phyloP scores from a whole-genome alignment of 805 yeast species.

The Jamesozyma gamospora region DNA sequence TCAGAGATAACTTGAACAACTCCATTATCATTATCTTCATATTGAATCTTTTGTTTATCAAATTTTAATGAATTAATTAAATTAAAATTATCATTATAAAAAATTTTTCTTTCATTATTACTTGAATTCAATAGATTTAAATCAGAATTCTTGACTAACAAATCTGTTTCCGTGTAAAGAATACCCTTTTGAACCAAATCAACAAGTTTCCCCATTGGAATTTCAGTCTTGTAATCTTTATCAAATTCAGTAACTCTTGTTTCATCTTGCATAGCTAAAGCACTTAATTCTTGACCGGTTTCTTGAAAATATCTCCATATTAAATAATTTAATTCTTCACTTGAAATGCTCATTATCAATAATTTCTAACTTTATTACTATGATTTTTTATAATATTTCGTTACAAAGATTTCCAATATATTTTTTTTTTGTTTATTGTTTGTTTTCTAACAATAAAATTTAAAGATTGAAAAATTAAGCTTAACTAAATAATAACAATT shows the following conservation, averaged over 20 bases:
- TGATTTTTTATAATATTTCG: no score
- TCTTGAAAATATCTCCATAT: constrained; percentile 92
- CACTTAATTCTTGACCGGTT: constrained; percentile 62
- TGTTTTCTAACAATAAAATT: no score
- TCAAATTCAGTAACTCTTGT: constrained; percentile 53
- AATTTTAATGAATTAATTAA: constrained; percentile 46
- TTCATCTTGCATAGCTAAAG: constrained; percentile 72
- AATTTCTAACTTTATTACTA: no score
- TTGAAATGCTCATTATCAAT: constrained; percentile 59
- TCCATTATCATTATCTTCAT: constrained; percentile 23
- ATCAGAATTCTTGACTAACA: constrained; percentile 33
- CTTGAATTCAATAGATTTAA: constrained; percentile 14
- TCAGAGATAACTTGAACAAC: constrained; percentile 29
- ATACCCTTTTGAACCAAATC: constrained; percentile 80
- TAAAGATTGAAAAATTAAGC: no score
- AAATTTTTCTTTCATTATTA: constrained; percentile 14
- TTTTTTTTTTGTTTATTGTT: no score
- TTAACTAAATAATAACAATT: no score
- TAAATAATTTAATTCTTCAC: constrained; percentile 78
- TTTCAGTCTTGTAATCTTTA: constrained; percentile 35
- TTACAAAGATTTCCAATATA: no score
- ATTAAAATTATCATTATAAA: constrained; percentile 32
- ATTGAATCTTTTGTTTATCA: constrained; percentile 30
- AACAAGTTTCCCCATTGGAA: constrained; percentile 76
- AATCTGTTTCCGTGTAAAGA: constrained; percentile 62